Evolutionary conservation across 2,329 filamentous ascomycete species (phyloP), one percentile per base, ranked within the genome.

Genomic region (Pseudophaeomoniella oleicola): DNA sequence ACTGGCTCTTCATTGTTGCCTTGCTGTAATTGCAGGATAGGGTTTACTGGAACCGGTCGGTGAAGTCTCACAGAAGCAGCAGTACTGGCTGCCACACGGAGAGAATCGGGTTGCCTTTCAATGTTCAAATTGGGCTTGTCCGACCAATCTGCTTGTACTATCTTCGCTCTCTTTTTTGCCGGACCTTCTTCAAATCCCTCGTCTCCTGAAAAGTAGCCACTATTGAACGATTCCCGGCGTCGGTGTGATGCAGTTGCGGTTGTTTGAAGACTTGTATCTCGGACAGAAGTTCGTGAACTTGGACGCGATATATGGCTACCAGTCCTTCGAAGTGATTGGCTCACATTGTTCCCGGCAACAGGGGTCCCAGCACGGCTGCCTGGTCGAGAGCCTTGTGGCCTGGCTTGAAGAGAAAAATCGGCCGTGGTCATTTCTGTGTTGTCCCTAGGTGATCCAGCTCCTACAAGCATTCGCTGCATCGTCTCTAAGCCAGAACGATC

Each of bases 21-120:
- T 32, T 35, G 16, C 39, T 42, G 44, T 9, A 40, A 45, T 34
- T 47, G 47, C 13, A 50, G 43, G 5, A 51, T 44, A 29, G 61
- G 59, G 37, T 63, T 62, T 16, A 64, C 45, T 4, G 62, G 59
- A 3, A 83, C 69, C 3, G 88, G 88, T 32, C 86, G 74, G 55
- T 94, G 81, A 34, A 78, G 79, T 31, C 88, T 81, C 40, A 96
- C 69, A 4, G 87, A 94, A 30, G 85, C 84, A 32, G 87, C 81
- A 12, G 83, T 93, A 53, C 85, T 93, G 33, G 88, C 88, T 41
- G 83, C 79, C n/a, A 94, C 85, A 34, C 87, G 74, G 16, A 96
- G 65, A 3, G 84, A 92, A 34, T 90, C 85, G 6, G 77, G 72
- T 18, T 76, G 77, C 29, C 73, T 69, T 36, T 79, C 81, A 48